These are phyloP conservation scores for Balamuthia mandrillaris DNA, from an alignment of 208 protist genomes.

Conservation along the genomic window DNA sequence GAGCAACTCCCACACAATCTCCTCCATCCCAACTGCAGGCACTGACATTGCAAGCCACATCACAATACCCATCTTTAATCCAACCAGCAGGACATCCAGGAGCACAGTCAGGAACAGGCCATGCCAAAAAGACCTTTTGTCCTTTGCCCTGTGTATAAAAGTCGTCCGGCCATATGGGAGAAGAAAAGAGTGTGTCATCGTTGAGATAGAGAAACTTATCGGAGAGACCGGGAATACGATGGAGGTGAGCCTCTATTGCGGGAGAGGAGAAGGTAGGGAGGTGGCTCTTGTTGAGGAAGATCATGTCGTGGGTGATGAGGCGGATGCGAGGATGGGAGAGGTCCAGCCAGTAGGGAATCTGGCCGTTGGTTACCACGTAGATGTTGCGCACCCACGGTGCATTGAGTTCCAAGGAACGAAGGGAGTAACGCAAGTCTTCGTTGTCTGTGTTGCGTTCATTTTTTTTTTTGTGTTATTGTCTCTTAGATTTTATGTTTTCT, in stretches of 20 bases:
- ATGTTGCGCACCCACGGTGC: constrained; percentile 87
- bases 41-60: constrained; percentile 64
- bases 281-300: constrained; percentile 75
- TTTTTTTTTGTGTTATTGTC: too few species aligned
- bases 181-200: constrained; percentile 81
- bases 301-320: constrained; percentile 55
- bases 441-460: too few species aligned
- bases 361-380: constrained; percentile 92
- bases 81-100: constrained; percentile 70
- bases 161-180: constrained; percentile 71
- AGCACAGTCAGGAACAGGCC: constrained; percentile 79
- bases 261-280: constrained; percentile 77
- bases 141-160: constrained; percentile 69
- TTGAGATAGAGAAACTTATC: constrained; percentile 82
- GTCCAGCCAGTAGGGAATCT: constrained; percentile 70
- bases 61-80: constrained; percentile 77
- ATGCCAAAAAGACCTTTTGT: constrained; percentile 76
- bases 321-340: constrained; percentile 50
- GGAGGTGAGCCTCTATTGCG: constrained; percentile 79
- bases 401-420: constrained; percentile 87
- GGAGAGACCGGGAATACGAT: constrained; percentile 78
- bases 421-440: constrained; percentile 87
- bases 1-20: constrained; percentile 76
- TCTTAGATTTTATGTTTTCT: too few species aligned
- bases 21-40: constrained; percentile 70